Evolutionary conservation across 768 basidiomycete genomes (phyloP).

Genomic region (Tulasnella sp.): DNA sequence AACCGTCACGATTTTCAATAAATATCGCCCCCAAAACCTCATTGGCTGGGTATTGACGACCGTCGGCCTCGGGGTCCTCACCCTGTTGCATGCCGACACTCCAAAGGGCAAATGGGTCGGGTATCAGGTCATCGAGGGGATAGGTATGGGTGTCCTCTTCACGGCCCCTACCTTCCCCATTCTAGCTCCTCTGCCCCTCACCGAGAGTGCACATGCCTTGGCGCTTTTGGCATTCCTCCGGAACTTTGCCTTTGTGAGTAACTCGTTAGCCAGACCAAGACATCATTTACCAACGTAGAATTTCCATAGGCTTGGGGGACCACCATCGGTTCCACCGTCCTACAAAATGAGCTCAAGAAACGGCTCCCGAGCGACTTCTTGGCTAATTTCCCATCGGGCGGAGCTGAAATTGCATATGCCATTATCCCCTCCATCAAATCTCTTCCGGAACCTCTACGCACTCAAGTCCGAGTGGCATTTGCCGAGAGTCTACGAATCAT

Average conservation of each 20-base stretch:
- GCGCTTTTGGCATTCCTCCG: slow-evolving; percentile 22
- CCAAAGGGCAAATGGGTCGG: background rate
- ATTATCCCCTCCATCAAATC: slow-evolving; percentile 18
- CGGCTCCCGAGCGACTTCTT: slow-evolving; percentile 33
- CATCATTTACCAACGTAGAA: too few relatives aligned
- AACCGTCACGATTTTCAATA: slow-evolving; percentile 26
- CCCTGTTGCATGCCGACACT: background rate
- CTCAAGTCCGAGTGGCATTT: slow-evolving; percentile 19
- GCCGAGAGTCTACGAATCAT: slow-evolving; percentile 17
- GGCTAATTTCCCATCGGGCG: slow-evolving; percentile 26
- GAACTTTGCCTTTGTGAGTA: slow-evolving; percentile 18
- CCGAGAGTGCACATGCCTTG: slow-evolving; percentile 15
- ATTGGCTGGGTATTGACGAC: slow-evolving; percentile 29
- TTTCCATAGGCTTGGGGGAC: slow-evolving; percentile 21
- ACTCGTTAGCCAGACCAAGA: too few relatives aligned
- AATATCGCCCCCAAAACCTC: slow-evolving; percentile 31
- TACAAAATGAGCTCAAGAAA: slow-evolving; percentile 38
- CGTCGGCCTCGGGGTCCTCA: slow-evolving; percentile 29
- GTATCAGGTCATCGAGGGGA: slow-evolving; percentile 6
- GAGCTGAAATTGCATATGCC: slow-evolving; percentile 22
- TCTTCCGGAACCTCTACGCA: slow-evolving; percentile 12
- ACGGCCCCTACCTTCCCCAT: slow-evolving; percentile 23
- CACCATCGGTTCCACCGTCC: slow-evolving; percentile 37
- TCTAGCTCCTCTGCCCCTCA: slow-evolving; percentile 20
- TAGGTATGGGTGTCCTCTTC: background rate